Base-by-base conservation (phyloP, 2,329 filamentous ascomycete genomes). In the Trichoderma oligosporum region DNA sequence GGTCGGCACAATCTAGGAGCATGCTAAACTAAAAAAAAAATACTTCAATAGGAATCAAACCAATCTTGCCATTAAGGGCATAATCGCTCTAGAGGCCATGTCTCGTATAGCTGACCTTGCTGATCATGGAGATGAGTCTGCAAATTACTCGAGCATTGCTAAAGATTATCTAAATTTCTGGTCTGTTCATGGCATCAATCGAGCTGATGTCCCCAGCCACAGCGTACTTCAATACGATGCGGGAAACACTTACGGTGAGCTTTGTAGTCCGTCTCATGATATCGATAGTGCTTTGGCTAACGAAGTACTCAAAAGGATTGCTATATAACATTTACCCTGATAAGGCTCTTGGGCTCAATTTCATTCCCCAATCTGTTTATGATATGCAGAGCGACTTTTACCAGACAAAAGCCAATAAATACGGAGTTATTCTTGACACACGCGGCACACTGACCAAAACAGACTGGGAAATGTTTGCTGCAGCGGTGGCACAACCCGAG, bases 321-420 rank as follows among this genome's bases (percentile, higher is more conserved):
- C 79, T 95, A 33, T 96, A 96, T 77, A 93, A 91, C 67, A 79
- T 95, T 24, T 96, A 90, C 73, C 84, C 86, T 12, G 90, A 95
- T 73, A 83, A 83, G 25, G 77, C 92, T 38, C 82, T 96, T 5
- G 86, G 84, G 66, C 90, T 94, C 72, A 81, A 88, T 56, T 75
- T 95, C 68, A 87, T 96, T 48, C 87, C 88, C 1, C 78, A 85
- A 61, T 78, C 79, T 61, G 80, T 96, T 66, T 96, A 94, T 76
- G 82, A 84, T 60, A 85, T 86, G 68, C 90, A 96, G 71, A 88
- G 83, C 27, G 73, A 79, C 57, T 95, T 89, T 80, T 96, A 96
- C 76, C 77, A 80, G 41, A 81, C 81, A 8, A 83, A 89, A 3
- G 82, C 85, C 51, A 83, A 88, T 61, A 82, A 84, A 66, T 94